A percentile compares a stretch with the other conserved stretches of the same genome.
phyloP scores from a whole-genome alignment of 2,329 filamentous ascomycete genomes.

The Sporothrix luriei region DNA sequence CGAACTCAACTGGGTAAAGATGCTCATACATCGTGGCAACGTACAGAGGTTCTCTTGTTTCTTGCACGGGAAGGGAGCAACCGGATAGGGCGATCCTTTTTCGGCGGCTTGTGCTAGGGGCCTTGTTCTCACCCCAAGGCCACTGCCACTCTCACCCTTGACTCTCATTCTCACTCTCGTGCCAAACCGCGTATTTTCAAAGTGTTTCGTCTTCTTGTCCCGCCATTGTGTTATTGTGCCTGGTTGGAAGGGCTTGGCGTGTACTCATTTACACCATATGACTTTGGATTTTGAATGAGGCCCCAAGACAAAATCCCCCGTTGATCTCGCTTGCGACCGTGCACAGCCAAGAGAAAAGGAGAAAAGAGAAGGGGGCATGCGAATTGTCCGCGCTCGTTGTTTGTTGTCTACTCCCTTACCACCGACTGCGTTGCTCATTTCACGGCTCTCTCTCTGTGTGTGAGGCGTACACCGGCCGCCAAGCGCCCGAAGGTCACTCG shows the following conservation, averaged over 20 bases:
- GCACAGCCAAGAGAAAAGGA: conserved; percentile 12
- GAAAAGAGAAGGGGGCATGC: conserved; percentile 1
- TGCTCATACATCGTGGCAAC: background rate
- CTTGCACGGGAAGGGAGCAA: background rate
- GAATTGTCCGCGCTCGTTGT: background rate
- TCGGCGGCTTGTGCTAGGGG: conserved; percentile 3
- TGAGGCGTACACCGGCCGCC: background rate
- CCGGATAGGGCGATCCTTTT: conserved; percentile 10
- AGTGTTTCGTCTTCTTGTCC: background rate
- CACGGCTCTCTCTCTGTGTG: background rate
- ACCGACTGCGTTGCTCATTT: background rate
- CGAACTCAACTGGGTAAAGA: background rate
- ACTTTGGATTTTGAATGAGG: no score
- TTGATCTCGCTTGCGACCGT: background rate
- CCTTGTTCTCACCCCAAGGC: background rate
- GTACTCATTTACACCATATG: background rate
- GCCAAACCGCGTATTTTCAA: no score
- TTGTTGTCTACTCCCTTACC: background rate
- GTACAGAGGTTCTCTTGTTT: background rate
- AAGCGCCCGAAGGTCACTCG: conserved; percentile 23
- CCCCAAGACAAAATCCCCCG: background rate
- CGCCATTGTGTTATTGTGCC: background rate
- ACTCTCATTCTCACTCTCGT: background rate
- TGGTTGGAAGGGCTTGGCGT: background rate
- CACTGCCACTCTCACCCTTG: background rate